These are phyloP conservation scores for Scheffersomyces cryptocercus DNA, from an alignment of 1,139 yeast genomes.

Conservation along the genomic window DNA sequence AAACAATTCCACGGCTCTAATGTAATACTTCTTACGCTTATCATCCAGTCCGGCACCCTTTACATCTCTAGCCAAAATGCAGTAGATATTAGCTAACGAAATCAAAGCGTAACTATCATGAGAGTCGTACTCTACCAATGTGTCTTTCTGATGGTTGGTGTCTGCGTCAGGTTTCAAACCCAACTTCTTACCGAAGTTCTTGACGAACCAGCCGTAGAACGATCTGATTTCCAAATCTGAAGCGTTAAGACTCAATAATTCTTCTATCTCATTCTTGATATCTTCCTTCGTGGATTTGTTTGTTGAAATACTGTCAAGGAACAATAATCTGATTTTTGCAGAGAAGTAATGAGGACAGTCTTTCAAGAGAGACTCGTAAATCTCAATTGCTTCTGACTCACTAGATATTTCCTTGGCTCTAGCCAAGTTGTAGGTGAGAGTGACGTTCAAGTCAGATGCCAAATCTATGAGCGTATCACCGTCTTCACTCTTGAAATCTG, in stretches of 20 bases:
- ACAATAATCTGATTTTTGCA: conserved; percentile 72
- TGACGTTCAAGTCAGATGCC: conserved; percentile 37
- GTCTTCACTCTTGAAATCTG: conserved; percentile 22
- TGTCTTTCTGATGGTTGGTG: conserved; percentile 79
- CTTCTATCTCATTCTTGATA: conserved; percentile 52
- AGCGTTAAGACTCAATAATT: conserved; percentile 53
- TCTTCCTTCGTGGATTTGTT: conserved; percentile 40
- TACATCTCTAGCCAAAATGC: conserved; percentile 77
- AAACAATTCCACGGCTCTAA: conserved; percentile 86
- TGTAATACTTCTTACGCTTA: conserved; percentile 74
- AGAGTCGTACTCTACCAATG: conserved; percentile 77
- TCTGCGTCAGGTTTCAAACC: conserved; percentile 63
- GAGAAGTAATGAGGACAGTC: conserved; percentile 72
- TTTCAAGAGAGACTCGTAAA: conserved; percentile 57
- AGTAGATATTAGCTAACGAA: conserved; percentile 86
- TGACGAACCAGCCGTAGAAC: conserved; percentile 87
- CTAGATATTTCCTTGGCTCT: conserved; percentile 56
- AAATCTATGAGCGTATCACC: conserved; percentile 29
- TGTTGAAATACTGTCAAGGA: conserved; percentile 43
- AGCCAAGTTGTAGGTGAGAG: conserved; percentile 63
- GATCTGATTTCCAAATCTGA: conserved; percentile 83
- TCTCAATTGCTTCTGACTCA: conserved; percentile 44
- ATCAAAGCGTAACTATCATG: conserved; percentile 90
- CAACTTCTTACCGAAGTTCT: conserved; percentile 57
- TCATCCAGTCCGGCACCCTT: conserved; percentile 56